Conservation (phyloP, 1,284 basidiomycete species). For the Phlebopus sp. region DNA sequence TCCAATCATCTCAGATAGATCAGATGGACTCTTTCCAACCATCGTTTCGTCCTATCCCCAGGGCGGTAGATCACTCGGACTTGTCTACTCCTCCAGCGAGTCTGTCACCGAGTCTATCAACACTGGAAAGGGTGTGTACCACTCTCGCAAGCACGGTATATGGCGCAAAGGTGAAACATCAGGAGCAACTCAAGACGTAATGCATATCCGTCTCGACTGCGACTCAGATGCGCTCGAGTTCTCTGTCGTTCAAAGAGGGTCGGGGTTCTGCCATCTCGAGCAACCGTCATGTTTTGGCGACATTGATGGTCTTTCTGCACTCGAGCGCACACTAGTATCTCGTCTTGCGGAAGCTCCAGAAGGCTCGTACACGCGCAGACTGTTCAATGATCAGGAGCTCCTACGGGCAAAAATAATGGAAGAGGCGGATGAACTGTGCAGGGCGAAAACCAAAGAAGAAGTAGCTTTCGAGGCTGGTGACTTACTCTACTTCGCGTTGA, state of each 20-base stretch:
- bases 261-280: constrained; percentile 93
- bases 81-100: constrained; percentile 94
- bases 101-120: constrained; percentile 87
- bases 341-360: constrained; percentile 78
- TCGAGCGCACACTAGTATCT: constrained; percentile 80
- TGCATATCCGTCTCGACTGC: constrained; percentile 86
- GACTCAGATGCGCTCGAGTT: constrained; percentile 93
- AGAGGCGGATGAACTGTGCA: constrained; percentile 95
- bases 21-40: constrained; percentile 92
- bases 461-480: constrained; percentile 98
- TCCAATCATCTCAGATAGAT: constrained; percentile 80
- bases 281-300: constrained; percentile 86
- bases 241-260: constrained; percentile 86
- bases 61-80: constrained; percentile 79
- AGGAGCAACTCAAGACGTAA: constrained; percentile 88
- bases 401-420: constrained; percentile 95
- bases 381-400: constrained; percentile 84
- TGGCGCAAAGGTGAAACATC: constrained; percentile 98
- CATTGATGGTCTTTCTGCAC: constrained; percentile 72
- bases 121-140: constrained; percentile 92
- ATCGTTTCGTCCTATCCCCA: constrained; percentile 78
- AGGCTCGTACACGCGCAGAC: constrained; percentile 88
- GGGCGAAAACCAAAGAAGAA: constrained; percentile 78
- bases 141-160: constrained; percentile 92
- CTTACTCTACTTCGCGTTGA: constrained; percentile 90